Evolutionary conservation across 164 flowering plant species (phyloP).

Genomic region (Tetracentron sinense): DNA sequence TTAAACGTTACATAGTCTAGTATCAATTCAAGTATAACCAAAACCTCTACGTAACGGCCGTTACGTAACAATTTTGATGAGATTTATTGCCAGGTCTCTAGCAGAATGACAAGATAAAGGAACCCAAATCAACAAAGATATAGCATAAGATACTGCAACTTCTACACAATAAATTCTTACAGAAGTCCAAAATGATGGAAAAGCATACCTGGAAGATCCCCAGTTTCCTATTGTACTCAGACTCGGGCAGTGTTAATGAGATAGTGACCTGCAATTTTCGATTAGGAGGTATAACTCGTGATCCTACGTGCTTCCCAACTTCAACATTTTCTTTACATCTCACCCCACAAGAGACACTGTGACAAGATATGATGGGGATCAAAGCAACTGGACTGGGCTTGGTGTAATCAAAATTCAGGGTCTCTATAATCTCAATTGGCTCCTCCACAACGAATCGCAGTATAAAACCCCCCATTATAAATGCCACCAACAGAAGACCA

Average conservation of each 20-base stretch:
- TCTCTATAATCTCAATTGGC: slow-evolving; percentile 49
- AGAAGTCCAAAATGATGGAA: neutral
- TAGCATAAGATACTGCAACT: neutral
- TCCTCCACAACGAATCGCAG: slow-evolving; percentile 57
- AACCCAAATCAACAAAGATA: neutral
- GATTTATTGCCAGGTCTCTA: neutral
- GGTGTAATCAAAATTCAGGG: slow-evolving; percentile 75
- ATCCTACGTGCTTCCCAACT: slow-evolving; percentile 17
- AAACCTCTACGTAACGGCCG: too few relatives aligned
- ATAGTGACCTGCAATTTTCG: slow-evolving; percentile 56
- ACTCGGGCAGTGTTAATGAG: slow-evolving; percentile 65
- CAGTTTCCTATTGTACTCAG: slow-evolving; percentile 55
- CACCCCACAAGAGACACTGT: slow-evolving; percentile 25
- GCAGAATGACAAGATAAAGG: neutral
- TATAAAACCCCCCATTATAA: slow-evolving; percentile 55
- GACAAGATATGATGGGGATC: slow-evolving; percentile 43
- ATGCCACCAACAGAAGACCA: slow-evolving; percentile 43
- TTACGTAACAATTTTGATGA: too few relatives aligned
- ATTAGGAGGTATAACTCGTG: slow-evolving; percentile 42
- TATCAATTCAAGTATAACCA: too few relatives aligned
- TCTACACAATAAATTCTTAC: neutral
- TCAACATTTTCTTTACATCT: slow-evolving; percentile 26
- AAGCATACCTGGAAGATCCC: slow-evolving; percentile 56
- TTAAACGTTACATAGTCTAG: too few relatives aligned
- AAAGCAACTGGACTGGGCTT: slow-evolving; percentile 62